Evolutionary conservation across 352 stramenopile genomes (phyloP).

Genomic region (Phytophthora citrophthora): DNA sequence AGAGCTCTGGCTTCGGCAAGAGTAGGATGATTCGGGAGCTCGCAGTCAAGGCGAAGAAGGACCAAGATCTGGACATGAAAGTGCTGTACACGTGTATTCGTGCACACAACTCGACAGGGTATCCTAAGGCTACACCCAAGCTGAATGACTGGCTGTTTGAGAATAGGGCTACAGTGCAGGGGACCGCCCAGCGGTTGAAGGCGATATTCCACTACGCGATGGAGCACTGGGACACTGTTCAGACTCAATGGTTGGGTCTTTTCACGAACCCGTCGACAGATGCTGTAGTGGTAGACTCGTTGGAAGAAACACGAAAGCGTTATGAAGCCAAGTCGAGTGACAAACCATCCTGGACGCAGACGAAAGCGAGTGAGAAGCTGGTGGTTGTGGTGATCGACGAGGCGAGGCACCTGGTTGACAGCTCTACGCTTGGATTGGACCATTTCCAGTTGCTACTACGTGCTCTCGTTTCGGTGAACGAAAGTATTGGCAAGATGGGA

Average conservation of each 20-base stretch:
- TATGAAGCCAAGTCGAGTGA: too few relatives aligned
- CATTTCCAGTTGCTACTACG: neutral
- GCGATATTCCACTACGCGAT: neutral
- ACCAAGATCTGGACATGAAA: conserved; percentile 8
- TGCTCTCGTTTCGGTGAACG: conserved; percentile 1
- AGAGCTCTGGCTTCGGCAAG: conserved; percentile 20
- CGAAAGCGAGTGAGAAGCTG: neutral
- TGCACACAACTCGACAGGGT: conserved; percentile 8
- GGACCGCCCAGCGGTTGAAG: neutral
- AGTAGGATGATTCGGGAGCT: conserved; percentile 15
- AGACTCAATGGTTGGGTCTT: conserved; percentile 6
- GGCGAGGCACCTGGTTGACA: conserved; percentile 1
- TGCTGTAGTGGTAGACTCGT: neutral
- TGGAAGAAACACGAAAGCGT: neutral
- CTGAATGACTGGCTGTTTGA: conserved; percentile 13
- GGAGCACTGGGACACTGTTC: conserved; percentile 1
- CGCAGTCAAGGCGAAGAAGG: conserved; percentile 1
- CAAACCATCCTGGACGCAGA: neutral
- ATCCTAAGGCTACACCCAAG: neutral
- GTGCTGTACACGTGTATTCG: conserved; percentile 19
- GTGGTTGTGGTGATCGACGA: conserved; percentile 18
- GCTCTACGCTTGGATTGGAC: neutral
- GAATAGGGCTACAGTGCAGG: neutral
- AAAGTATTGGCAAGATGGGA: neutral
- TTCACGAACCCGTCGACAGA: conserved; percentile 1